These are phyloP conservation scores for Furcasterigmium furcatum DNA, from an alignment of 2,329 filamentous ascomycete species.

Conservation along the genomic window DNA sequence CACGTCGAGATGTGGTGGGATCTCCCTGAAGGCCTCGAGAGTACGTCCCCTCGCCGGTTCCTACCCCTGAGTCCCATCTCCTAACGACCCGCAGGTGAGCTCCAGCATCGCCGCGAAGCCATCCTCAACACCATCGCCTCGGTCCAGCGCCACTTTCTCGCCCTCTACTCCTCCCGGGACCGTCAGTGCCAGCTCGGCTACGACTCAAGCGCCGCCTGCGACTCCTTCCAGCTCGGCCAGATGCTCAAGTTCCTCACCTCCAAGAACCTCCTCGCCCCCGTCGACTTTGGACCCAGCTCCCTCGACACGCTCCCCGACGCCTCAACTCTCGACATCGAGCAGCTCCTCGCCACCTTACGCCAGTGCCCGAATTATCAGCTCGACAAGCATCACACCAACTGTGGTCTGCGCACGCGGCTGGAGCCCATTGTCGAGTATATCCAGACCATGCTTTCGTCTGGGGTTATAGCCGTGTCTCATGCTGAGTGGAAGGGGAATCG, in stretches of 20 bases:
- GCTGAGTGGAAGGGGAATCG: constrained; percentile 42
- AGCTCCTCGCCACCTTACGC: constrained; percentile 56
- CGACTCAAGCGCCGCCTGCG: constrained; percentile 68
- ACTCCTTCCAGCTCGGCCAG: constrained; percentile 76
- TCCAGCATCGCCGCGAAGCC: constrained; percentile 62
- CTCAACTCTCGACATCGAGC: constrained; percentile 58
- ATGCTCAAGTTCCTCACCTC: constrained; percentile 68
- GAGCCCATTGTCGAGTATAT: constrained; percentile 65
- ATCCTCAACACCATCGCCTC: constrained; percentile 69
- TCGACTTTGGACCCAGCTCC: constrained; percentile 50
- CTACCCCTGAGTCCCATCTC: background rate
- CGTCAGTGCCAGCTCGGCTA: constrained; percentile 72
- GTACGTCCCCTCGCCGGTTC: constrained; percentile 32
- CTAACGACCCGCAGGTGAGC: constrained; percentile 48
- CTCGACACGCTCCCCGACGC: constrained; percentile 40
- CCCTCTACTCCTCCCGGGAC: constrained; percentile 63
- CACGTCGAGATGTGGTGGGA: constrained; percentile 64
- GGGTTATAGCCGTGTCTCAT: constrained; percentile 38
- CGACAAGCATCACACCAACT: constrained; percentile 70
- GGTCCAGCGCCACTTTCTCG: constrained; percentile 64
- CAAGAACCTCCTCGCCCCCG: constrained; percentile 57
- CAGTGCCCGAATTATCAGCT: constrained; percentile 72
- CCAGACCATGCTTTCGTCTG: constrained; percentile 49
- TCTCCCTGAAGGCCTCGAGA: constrained; percentile 65
- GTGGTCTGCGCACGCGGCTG: constrained; percentile 63